These are phyloP conservation scores for Penicillium sp. DNA, from an alignment of 2,329 filamentous ascomycete genomes.

Conservation along the genomic window DNA sequence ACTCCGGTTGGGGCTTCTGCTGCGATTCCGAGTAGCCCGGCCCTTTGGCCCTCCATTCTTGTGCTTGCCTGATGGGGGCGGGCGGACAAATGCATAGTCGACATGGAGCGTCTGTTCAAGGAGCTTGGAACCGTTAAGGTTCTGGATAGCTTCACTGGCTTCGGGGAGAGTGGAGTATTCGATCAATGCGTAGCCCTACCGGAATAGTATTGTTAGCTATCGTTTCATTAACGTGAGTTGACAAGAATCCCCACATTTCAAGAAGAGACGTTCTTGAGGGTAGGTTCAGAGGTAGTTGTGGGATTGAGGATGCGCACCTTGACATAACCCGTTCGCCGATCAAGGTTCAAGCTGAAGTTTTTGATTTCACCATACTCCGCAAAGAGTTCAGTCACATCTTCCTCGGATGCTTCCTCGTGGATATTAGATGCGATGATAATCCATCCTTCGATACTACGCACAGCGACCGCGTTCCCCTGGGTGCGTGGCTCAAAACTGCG, in stretches of 20 bases:
- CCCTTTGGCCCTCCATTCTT: conserved; percentile 37
- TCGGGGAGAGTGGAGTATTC: conserved; percentile 57
- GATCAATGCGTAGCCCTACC: conserved; percentile 57
- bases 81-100: conserved; percentile 59
- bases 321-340: conserved; percentile 58
- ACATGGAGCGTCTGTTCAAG: conserved; percentile 58
- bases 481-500: conserved; percentile 38
- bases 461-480: conserved; percentile 44
- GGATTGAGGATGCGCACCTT: conserved; percentile 43
- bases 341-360: conserved; percentile 58
- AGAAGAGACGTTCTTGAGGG: not conserved
- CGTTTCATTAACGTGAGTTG: not conserved
- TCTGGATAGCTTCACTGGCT: conserved; percentile 55
- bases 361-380: conserved; percentile 60
- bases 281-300: not conserved
- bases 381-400: conserved; percentile 58
- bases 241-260: not conserved
- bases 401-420: conserved; percentile 59
- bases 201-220: conserved; percentile 9
- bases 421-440: conserved; percentile 62
- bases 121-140: conserved; percentile 52
- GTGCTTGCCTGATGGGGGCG: conserved; percentile 43
- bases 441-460: conserved; percentile 61
- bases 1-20: conserved; percentile 40
- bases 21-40: conserved; percentile 35